phyloP scores from a whole-genome alignment of 2,329 filamentous ascomycete genomes.

The Ceratocystis cacaofunesta region DNA sequence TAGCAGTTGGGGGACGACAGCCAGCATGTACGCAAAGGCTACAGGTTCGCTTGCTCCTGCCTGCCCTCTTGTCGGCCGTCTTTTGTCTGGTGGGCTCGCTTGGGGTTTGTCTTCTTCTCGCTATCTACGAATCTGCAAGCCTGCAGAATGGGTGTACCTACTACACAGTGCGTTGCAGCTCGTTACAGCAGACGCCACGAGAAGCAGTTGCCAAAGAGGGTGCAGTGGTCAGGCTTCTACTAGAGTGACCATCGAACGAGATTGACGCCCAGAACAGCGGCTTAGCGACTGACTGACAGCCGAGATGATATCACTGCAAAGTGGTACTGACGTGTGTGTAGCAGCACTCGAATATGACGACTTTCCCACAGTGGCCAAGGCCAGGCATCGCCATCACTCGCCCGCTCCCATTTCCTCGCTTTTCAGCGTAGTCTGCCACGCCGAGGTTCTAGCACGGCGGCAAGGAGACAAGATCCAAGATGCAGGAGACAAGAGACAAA shows the following conservation, averaged over 20 bases:
- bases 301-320: background rate
- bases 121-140: background rate
- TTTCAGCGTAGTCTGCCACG: too few species aligned
- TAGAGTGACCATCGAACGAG: constrained; percentile 10
- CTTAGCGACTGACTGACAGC: background rate
- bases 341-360: background rate
- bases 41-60: background rate
- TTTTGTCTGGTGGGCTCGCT: too few species aligned
- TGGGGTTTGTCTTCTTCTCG: background rate
- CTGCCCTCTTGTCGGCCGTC: background rate
- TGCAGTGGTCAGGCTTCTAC: background rate
- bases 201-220: background rate
- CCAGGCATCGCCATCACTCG: too few species aligned
- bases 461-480: background rate
- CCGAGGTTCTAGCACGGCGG: background rate
- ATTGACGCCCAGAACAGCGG: constrained; percentile 9
- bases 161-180: background rate
- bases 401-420: too few species aligned
- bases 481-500: too few species aligned
- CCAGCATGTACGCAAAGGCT: background rate
- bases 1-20: background rate
- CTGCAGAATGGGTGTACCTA: background rate
- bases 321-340: background rate
- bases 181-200: background rate
- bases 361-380: background rate